phyloP scores from a whole-genome alignment of 306 rosid genomes.

The Ceratonia siliqua region DNA sequence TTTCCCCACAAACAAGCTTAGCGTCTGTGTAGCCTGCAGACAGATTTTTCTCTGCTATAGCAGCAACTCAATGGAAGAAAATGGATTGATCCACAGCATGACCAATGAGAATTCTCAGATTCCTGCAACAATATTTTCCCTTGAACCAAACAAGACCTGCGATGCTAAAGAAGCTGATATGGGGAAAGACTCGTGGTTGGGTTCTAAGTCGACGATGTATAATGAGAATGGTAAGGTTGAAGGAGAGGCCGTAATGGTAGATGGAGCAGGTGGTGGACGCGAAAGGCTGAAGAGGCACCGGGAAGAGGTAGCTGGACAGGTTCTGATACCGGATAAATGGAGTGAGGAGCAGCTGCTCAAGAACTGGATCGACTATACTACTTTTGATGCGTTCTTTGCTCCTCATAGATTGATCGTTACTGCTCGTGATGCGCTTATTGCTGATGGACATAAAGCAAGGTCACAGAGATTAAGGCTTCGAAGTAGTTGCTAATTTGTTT shows the following conservation, averaged over 20 bases:
- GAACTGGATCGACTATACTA: conserved; percentile 61
- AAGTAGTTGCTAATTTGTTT: conserved; percentile 32
- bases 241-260: not conserved
- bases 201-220: not conserved
- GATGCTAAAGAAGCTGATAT: too few species aligned
- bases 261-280: conserved; percentile 39
- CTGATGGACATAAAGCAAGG: conserved; percentile 46
- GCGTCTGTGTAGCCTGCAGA: not conserved
- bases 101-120: conserved; percentile 1
- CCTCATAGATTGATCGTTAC: conserved; percentile 46
- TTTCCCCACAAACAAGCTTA: conserved; percentile 10
- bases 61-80: conserved; percentile 35
- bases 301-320: conserved; percentile 56
- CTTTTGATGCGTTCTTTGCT: conserved; percentile 56
- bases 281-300: conserved; percentile 66
- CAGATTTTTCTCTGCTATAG: not conserved
- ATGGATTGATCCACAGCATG: not conserved
- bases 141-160: conserved; percentile 39
- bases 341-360: conserved; percentile 55
- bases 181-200: not conserved
- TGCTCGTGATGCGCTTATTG: conserved; percentile 74
- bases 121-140: conserved; percentile 27
- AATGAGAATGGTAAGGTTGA: not conserved
- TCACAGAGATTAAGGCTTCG: conserved; percentile 48
- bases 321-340: conserved; percentile 64